Conservation (phyloP, 768 basidiomycete species). For the Aureoboletus auriporus region DNA sequence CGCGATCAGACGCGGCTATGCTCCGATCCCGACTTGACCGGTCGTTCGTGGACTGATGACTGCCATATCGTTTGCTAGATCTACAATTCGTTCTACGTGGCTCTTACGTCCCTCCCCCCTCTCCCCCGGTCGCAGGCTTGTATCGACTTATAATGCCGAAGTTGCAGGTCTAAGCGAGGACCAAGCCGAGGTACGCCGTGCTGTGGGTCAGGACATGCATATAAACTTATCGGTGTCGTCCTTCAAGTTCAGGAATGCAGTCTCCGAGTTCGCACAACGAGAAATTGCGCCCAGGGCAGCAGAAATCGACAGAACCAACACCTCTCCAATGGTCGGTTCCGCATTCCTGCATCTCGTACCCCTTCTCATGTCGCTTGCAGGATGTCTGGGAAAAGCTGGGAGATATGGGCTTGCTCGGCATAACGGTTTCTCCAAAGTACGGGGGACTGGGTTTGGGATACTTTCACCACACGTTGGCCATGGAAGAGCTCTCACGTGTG, state of each 20-base stretch:
- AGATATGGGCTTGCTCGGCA: conserved; percentile 87
- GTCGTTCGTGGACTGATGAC: conserved; percentile 4
- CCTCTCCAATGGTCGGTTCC: conserved; percentile 62
- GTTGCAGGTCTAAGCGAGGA: conserved; percentile 77
- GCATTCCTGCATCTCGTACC: background rate
- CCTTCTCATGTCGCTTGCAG: conserved; percentile 35
- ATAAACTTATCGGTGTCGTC: background rate
- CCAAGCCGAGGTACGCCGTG: conserved; percentile 62
- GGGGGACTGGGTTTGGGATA: conserved; percentile 84
- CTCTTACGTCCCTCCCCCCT: background rate
- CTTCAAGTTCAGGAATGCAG: conserved; percentile 73
- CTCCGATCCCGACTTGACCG: conserved; percentile 2
- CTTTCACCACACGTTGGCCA: conserved; percentile 84
- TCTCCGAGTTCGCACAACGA: conserved; percentile 73
- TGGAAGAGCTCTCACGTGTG: conserved; percentile 90
- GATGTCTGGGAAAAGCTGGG: conserved; percentile 88
- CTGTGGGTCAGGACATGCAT: background rate
- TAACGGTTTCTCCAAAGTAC: conserved; percentile 77
- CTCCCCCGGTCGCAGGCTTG: conserved; percentile 7
- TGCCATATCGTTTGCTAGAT: conserved; percentile 12
- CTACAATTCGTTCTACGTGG: conserved; percentile 2
- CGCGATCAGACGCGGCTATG: conserved; percentile 9
- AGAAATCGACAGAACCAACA: conserved; percentile 83
- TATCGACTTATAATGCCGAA: conserved; percentile 65
- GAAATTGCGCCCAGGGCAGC: conserved; percentile 85